phyloP scores from a whole-genome alignment of 2,329 filamentous ascomycete genomes.

The Colletotrichum musae region DNA sequence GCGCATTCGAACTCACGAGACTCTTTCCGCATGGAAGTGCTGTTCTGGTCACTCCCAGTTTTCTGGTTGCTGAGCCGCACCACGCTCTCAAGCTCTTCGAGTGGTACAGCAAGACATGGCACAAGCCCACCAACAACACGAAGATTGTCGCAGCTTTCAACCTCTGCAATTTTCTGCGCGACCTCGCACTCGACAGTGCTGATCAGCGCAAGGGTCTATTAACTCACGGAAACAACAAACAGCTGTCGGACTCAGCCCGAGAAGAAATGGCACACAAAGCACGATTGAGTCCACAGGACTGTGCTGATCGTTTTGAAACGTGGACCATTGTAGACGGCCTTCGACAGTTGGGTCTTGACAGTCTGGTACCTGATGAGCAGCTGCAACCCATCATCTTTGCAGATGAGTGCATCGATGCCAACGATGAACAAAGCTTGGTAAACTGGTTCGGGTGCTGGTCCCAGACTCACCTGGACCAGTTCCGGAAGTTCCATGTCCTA shows the following conservation, averaged over 20 bases:
- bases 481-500: conserved; percentile 69
- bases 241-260: not conserved
- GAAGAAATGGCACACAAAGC: not conserved
- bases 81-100: conserved; percentile 53
- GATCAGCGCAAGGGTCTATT: conserved; percentile 9
- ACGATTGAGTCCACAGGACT: conserved; percentile 30
- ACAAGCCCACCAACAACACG: conserved; percentile 8
- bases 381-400: conserved; percentile 61
- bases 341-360: conserved; percentile 43
- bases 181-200: conserved; percentile 42
- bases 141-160: conserved; percentile 50
- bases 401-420: conserved; percentile 63
- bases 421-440: conserved; percentile 74
- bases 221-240: not conserved
- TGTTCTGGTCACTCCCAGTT: conserved; percentile 59
- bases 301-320: conserved; percentile 30
- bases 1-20: conserved; percentile 34
- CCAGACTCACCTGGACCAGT: conserved; percentile 61
- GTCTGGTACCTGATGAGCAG: conserved; percentile 52
- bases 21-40: conserved; percentile 52
- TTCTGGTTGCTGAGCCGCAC: conserved; percentile 55
- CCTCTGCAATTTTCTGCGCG: conserved; percentile 49
- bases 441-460: conserved; percentile 76
- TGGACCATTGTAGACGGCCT: conserved; percentile 38
- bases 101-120: conserved; percentile 47